Evolutionary conservation across 2,329 filamentous ascomycete species (phyloP), one percentile per base, ranked within the genome.

Genomic region (Aspergillus sp.): DNA sequence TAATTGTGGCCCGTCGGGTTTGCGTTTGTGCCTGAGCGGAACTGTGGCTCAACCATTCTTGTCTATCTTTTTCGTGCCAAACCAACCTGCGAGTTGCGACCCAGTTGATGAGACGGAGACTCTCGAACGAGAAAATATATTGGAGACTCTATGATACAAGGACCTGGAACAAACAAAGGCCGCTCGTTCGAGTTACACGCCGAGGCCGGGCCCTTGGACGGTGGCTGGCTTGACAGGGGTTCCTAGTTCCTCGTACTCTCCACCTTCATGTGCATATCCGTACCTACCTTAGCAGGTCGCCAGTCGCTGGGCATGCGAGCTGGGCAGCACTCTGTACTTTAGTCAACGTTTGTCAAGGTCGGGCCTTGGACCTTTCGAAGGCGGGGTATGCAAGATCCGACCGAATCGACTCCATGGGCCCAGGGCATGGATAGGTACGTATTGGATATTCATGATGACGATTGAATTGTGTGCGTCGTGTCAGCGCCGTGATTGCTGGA

Each of bases 221-320:
- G 48, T 50, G 48, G 48, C 48, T 50, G 48, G 48, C 48, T 41
- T 17, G 35, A 40, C 48, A 50, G 33, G 46, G 46, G 46, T 49
- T 14, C 27, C 25, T 27, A 8, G 25, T 31, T 37, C 12, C 35
- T 37, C 35, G 35, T 5, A 31, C 23, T 15, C 44, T 27, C 43
- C 21, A 46, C 35, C 35, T 37, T 31, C 41, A 45, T 45, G 21
- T 45, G 19, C 43, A 45, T 45, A 31, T 31, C 27, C 8, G 27
- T 31, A 31, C 27, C 27, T 31, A 31, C 27, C 27, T 31, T 31
- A 31, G 27, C 27, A 31, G 27, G 27, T 31, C 27, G 27, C 27
- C 8, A 31, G 35, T n/a, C 15, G 14, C 35, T 37, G 35, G 15
- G 35, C 15, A 5, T 37, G 12, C 35, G 15, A 37, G 15, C 35